Evolutionary conservation across 805 yeast species (phyloP), one percentile per base, ranked within the genome.

Genomic region (Wickerhamomyces xylosicus): DNA sequence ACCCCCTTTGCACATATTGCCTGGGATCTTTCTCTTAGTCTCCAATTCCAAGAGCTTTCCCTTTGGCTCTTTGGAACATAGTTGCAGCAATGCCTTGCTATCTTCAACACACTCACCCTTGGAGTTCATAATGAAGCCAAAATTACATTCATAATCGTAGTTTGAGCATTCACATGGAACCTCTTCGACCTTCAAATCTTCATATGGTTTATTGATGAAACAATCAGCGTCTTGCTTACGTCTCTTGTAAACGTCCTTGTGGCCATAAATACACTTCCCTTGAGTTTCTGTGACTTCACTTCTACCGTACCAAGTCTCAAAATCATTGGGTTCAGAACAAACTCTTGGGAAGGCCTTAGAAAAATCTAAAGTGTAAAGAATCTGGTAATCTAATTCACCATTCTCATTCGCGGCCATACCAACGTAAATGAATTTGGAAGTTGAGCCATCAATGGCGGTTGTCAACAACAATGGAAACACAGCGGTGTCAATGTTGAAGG

Each of bases 371-470:
- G 66, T 43, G 45, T 63, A 64, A 8, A 49, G 7, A 0, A 41
- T 42, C 33, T 50, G 48, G 1, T 36, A 28, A 2, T 20, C 15
- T 4, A 19, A 13, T 1, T 39, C 41, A 51, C 2, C 43, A 10
- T 35, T 41, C 2, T 29, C 37, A 1, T 40, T 43, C 8, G 36
- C 40, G 21, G 43, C 47, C 2, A 62, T 17, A 3, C 85, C 86
- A 22, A 62, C 52, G 5, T 79, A 40, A n/a, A 80, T 44, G 45
- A 85, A 75, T 37, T 70, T 71, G n/a, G 69, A 56, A 1, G 89
- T 74, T 0, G 87, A 69, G 0, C 90, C 85, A 61, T 85, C 95
- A 17, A 73, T 66, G 0, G 85, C 72, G 0, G 89, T 77, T 1
- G 74, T 54, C 11, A 80, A 42, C 8, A 61, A 48, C 2, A 57